Conservation (phyloP, 2,329 filamentous ascomycete species). For the Coniochaeta pulveracea region DNA sequence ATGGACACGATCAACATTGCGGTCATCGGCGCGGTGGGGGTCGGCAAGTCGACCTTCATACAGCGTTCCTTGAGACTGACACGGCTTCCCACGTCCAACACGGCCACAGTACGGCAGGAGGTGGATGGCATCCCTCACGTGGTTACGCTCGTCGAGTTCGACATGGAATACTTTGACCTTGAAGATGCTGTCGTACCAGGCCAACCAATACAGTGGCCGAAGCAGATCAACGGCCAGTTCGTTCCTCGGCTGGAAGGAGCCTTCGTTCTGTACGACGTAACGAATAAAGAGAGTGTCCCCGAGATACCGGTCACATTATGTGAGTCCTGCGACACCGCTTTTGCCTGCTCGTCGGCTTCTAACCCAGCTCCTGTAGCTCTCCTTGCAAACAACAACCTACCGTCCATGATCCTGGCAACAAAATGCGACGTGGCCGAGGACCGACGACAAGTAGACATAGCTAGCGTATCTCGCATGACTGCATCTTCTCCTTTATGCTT, state of each 20-base stretch:
- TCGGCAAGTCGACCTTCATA: conserved; percentile 59
- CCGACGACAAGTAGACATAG: conserved; percentile 59
- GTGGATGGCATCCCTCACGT: conserved; percentile 46
- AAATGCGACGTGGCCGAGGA: conserved; percentile 76
- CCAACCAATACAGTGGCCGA: conserved; percentile 54
- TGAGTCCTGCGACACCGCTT: too few relatives aligned
- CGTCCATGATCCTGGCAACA: conserved; percentile 72
- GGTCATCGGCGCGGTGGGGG: conserved; percentile 53
- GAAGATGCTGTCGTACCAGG: conserved; percentile 24
- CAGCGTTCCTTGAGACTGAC: conserved; percentile 48
- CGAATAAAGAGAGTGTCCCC: conserved; percentile 61
- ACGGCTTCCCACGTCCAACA: conserved; percentile 38
- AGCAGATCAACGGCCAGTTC: conserved; percentile 56
- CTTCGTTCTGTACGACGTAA: conserved; percentile 79
- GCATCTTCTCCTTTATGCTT: conserved; percentile 57
- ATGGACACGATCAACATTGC: conserved; percentile 56
- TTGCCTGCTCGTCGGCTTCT: too few relatives aligned
- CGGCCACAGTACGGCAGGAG: conserved; percentile 44
- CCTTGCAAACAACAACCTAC: too few relatives aligned
- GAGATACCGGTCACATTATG: conserved; percentile 67
- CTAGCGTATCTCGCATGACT: conserved; percentile 49
- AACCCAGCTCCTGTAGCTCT: too few relatives aligned
- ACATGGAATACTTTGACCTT: conserved; percentile 54
- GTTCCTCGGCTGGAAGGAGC: conserved; percentile 73
- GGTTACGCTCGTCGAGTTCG: conserved; percentile 54